These are phyloP conservation scores for Nakaseomyces glabratus DNA, from an alignment of 1,139 yeast genomes.

Conservation along the genomic window DNA sequence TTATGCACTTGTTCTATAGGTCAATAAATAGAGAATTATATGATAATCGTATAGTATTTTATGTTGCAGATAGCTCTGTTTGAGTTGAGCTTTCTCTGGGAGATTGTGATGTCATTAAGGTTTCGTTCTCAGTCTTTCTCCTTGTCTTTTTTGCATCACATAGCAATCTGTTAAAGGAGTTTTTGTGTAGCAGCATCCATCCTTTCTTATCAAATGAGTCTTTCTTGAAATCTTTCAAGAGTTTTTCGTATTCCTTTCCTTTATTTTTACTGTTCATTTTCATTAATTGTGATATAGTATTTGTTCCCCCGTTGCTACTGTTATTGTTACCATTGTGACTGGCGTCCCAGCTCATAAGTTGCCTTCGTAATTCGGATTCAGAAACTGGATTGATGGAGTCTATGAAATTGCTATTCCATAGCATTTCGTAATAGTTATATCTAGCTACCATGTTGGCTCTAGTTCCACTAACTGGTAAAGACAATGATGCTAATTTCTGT, in stretches of 20 bases:
- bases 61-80: too few species aligned
- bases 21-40: too few species aligned
- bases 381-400: slow-evolving; percentile 66
- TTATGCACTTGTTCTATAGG: too few species aligned
- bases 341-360: slow-evolving; percentile 63
- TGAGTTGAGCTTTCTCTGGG: not conserved
- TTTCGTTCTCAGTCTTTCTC: not conserved
- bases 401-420: slow-evolving; percentile 68
- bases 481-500: slow-evolving; percentile 46
- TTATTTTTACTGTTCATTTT: slow-evolving; percentile 19
- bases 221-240: slow-evolving; percentile 23
- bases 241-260: slow-evolving; percentile 15
- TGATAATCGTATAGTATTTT: too few species aligned
- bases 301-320: slow-evolving; percentile 10
- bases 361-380: slow-evolving; percentile 45
- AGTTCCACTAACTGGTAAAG: slow-evolving; percentile 55
- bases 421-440: slow-evolving; percentile 66
- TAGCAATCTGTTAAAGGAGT: slow-evolving; percentile 46
- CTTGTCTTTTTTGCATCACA: slow-evolving; percentile 36
- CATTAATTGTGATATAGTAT: slow-evolving; percentile 19
- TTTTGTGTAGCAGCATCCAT: slow-evolving; percentile 45
- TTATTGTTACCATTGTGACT: slow-evolving; percentile 22
- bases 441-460: slow-evolving; percentile 57
- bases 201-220: slow-evolving; percentile 36
- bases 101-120: not conserved